phyloP scores from a whole-genome alignment of 257 asterid genomes.

The Primulina huaijiensis region DNA sequence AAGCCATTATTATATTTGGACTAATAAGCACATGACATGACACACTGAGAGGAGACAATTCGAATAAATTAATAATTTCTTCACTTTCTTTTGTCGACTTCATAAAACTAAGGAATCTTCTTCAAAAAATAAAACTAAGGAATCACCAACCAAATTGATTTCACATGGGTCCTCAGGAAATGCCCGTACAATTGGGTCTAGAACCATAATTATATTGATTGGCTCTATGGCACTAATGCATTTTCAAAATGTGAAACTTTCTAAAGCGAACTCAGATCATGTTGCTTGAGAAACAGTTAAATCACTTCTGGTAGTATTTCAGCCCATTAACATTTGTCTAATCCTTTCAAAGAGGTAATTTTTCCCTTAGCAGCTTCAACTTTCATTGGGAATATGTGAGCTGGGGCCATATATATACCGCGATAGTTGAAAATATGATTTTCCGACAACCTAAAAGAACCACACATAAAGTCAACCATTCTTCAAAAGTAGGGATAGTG shows the following conservation, averaged over 20 bases:
- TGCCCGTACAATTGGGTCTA: too few relatives aligned
- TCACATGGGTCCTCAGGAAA: too few relatives aligned
- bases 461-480: not conserved
- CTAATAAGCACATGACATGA: too few relatives aligned
- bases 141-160: not conserved
- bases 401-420: not conserved
- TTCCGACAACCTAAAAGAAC: not conserved
- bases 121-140: not conserved
- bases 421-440: not conserved
- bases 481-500: too few relatives aligned
- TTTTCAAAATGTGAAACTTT: too few relatives aligned
- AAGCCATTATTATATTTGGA: too few relatives aligned
- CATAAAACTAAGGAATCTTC: not conserved
- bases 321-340: not conserved
- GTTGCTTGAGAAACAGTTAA: not conserved
- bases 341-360: not conserved
- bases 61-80: not conserved
- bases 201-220: too few relatives aligned
- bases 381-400: not conserved
- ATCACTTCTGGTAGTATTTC: not conserved
- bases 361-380: slow-evolving; percentile 8
- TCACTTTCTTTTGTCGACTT: too few relatives aligned
- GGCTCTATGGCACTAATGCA: too few relatives aligned
- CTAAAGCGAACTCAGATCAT: not conserved
- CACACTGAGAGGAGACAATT: not conserved